phyloP scores from a whole-genome alignment of 1,284 basidiomycete genomes.

The Pseudozyma tsukubaensis region DNA sequence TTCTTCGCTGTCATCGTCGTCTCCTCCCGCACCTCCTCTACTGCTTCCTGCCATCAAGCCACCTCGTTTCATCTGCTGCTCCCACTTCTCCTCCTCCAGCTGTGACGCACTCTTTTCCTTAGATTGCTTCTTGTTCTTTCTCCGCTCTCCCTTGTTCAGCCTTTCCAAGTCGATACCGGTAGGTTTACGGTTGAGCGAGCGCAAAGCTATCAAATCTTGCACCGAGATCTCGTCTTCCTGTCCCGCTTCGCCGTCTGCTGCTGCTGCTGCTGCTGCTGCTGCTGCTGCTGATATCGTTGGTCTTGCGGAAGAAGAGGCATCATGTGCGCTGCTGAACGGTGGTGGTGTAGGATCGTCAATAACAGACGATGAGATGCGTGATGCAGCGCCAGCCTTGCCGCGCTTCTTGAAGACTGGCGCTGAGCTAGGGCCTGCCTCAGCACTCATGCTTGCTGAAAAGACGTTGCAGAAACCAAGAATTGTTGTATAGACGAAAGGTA shows the following conservation, averaged over 20 bases:
- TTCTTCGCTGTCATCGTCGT: constrained; percentile 20
- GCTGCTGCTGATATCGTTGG: too few species aligned
- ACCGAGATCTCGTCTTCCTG: constrained; percentile 68
- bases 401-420: constrained; percentile 35
- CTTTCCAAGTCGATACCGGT: constrained; percentile 88
- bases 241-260: not conserved
- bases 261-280: not conserved
- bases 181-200: constrained; percentile 77
- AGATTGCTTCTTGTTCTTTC: constrained; percentile 78
- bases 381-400: constrained; percentile 3
- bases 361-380: constrained; percentile 14
- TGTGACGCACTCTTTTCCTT: constrained; percentile 29
- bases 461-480: too few species aligned
- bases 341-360: constrained; percentile 4
- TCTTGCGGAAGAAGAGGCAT: not conserved
- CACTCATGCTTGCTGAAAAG: constrained; percentile 15
- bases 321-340: not conserved
- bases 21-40: constrained; percentile 5
- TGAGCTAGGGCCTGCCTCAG: constrained; percentile 24
- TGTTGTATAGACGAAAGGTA: too few species aligned
- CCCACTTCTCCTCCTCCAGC: constrained; percentile 31
- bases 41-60: constrained; percentile 19
- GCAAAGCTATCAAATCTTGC: constrained; percentile 84
- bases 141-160: constrained; percentile 83
- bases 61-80: constrained; percentile 45